phyloP scores from a whole-genome alignment of 2,329 filamentous ascomycete species.

The Fusarium mangiferae region DNA sequence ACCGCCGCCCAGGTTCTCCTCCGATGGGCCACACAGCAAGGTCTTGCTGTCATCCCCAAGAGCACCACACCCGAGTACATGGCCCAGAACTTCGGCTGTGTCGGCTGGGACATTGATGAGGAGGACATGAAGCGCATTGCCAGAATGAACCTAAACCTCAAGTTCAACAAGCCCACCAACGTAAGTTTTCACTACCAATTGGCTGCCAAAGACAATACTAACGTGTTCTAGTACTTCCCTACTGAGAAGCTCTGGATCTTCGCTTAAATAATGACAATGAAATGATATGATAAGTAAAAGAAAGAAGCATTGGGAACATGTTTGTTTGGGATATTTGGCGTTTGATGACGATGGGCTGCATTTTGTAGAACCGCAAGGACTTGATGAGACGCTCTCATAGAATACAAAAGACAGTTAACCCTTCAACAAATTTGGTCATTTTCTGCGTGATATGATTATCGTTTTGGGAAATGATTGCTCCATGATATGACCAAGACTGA shows the following conservation, averaged over 20 bases:
- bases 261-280: conserved; percentile 52
- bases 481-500: background rate
- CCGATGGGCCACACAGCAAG: conserved; percentile 87
- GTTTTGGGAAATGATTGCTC: background rate
- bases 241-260: conserved; percentile 69
- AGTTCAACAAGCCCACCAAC: conserved; percentile 81
- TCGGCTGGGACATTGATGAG: conserved; percentile 71
- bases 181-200: conserved; percentile 57
- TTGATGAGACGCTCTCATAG: conserved; percentile 34
- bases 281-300: conserved; percentile 31
- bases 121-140: conserved; percentile 75
- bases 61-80: conserved; percentile 65
- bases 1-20: conserved; percentile 83
- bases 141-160: conserved; percentile 71
- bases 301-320: conserved; percentile 29
- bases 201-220: background rate
- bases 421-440: background rate
- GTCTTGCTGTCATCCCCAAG: conserved; percentile 86
- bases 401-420: conserved; percentile 42
- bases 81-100: conserved; percentile 74
- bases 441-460: background rate
- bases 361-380: conserved; percentile 39
- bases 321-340: conserved; percentile 44
- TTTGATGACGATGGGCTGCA: conserved; percentile 39
- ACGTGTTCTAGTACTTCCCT: conserved; percentile 61